phyloP scores from a whole-genome alignment of 345 rosid species.

The Citrus unshiu region DNA sequence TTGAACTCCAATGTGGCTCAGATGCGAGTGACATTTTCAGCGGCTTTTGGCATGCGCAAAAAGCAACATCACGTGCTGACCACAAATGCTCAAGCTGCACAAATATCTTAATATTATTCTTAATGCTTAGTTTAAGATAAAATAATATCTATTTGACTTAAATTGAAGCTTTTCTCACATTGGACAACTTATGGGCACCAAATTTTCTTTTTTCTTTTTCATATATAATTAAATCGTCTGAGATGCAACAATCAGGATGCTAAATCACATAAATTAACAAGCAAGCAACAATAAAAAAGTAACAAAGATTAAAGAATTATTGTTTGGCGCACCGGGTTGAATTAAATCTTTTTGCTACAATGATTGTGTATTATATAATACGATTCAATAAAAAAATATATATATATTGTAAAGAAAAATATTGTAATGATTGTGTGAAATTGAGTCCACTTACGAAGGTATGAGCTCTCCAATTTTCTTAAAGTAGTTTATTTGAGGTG shows the following conservation, averaged over 20 bases:
- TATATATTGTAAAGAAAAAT: too few relatives aligned
- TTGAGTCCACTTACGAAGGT: neutral
- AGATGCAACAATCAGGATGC: neutral
- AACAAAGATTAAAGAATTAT: conserved; percentile 10
- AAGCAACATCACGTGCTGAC: conserved; percentile 52
- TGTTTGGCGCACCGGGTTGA: conserved; percentile 40
- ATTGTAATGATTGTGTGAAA: neutral
- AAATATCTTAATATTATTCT: neutral
- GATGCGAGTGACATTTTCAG: conserved; percentile 4
- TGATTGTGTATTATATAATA: conserved; percentile 33
- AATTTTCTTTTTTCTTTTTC: too few relatives aligned
- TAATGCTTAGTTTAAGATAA: neutral
- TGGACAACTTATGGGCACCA: neutral
- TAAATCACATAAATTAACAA: conserved; percentile 8
- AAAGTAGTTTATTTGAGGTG: neutral
- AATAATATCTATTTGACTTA: conserved; percentile 18
- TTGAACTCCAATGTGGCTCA: neutral
- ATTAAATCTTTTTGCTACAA: conserved; percentile 61
- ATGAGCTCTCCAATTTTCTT: neutral
- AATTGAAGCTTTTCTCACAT: neutral
- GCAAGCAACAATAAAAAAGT: conserved; percentile 24
- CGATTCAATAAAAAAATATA: too few relatives aligned
- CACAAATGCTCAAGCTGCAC: conserved; percentile 14
- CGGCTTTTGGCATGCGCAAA: conserved; percentile 49
- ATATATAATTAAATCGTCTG: too few relatives aligned